phyloP scores from a whole-genome alignment of 2,329 filamentous ascomycete genomes.

The Gnomoniopsis smithogilvyi region DNA sequence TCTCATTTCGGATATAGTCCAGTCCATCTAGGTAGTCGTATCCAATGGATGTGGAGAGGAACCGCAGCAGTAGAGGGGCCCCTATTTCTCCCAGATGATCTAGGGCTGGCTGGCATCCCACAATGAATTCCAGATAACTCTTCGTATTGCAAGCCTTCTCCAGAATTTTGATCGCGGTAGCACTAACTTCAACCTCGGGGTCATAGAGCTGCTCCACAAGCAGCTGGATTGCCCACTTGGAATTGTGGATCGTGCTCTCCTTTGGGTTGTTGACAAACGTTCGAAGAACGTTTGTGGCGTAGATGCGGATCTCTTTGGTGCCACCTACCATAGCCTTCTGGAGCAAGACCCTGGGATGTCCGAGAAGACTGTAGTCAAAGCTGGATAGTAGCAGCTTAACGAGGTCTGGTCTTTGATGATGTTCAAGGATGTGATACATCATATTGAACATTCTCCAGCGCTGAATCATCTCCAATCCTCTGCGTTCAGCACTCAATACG shows the following conservation, averaged over 20 bases:
- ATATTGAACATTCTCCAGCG: constrained; percentile 99
- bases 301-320: constrained; percentile 87
- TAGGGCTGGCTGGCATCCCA: constrained; percentile 89
- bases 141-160: constrained; percentile 97
- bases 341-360: constrained; percentile 86
- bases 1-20: constrained; percentile 98
- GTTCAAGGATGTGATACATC: constrained; percentile 97
- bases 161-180: constrained; percentile 92
- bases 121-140: constrained; percentile 88
- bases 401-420: constrained; percentile 86
- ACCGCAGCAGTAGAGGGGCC: constrained; percentile 85
- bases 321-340: constrained; percentile 92
- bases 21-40: constrained; percentile 96
- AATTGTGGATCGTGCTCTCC: constrained; percentile 50
- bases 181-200: constrained; percentile 93
- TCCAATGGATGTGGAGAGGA: constrained; percentile 91
- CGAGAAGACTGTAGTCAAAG: constrained; percentile 86
- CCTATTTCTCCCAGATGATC: constrained; percentile 97
- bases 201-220: constrained; percentile 99
- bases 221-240: constrained; percentile 93
- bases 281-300: constrained; percentile 79
- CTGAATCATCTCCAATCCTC: constrained; percentile 86
- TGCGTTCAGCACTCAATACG: constrained; percentile 75
- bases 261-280: constrained; percentile 72
- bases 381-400: constrained; percentile 85